phyloP scores from a whole-genome alignment of 805 yeast species.

The Wickerhamomyces bisporus region DNA sequence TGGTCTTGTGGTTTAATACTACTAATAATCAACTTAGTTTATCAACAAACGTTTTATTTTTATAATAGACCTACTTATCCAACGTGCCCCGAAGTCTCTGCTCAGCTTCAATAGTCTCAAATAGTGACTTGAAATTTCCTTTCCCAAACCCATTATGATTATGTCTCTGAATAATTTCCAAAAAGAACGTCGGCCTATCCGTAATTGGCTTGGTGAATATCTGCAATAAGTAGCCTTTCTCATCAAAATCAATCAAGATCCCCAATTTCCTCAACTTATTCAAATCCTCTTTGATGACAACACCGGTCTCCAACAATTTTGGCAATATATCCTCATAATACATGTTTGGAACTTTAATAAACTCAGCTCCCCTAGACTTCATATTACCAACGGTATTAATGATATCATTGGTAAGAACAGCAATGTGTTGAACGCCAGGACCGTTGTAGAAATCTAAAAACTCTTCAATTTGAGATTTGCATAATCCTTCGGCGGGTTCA shows the following conservation, averaged over 20 bases:
- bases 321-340: constrained; percentile 51
- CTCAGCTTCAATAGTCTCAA: constrained; percentile 76
- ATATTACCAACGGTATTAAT: constrained; percentile 48
- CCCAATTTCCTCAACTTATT: constrained; percentile 43
- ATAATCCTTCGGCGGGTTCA: constrained; percentile 70
- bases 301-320: constrained; percentile 39
- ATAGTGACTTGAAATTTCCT: constrained; percentile 79
- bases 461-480: constrained; percentile 77
- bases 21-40: too few species aligned
- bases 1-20: too few species aligned
- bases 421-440: constrained; percentile 83
- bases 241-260: constrained; percentile 74
- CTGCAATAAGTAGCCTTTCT: constrained; percentile 71
- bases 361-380: constrained; percentile 61
- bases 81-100: constrained; percentile 68
- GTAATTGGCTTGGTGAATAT: constrained; percentile 71
- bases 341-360: constrained; percentile 51
- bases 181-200: constrained; percentile 76
- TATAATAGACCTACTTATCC: constrained; percentile 4
- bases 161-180: constrained; percentile 75
- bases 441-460: constrained; percentile 71
- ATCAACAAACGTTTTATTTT: too few species aligned
- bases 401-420: constrained; percentile 60
- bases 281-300: constrained; percentile 48
- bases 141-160: constrained; percentile 87